phyloP scores from a whole-genome alignment of 1,284 basidiomycete species.

The Peniophora sp. region DNA sequence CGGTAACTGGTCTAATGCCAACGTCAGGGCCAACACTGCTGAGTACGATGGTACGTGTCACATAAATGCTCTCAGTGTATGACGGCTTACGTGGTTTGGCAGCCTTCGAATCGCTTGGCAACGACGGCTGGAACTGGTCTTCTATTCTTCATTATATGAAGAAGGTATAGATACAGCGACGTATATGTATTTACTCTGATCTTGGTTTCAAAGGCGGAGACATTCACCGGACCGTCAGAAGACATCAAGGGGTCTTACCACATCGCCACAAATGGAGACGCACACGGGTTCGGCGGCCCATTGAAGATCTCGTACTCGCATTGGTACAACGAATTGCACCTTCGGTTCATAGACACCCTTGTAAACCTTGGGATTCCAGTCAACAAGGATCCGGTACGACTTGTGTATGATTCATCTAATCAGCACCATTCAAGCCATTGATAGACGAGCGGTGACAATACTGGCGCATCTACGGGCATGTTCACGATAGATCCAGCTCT shows the following conservation, averaged over 20 bases:
- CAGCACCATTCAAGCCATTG: no score
- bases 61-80: background rate
- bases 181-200: background rate
- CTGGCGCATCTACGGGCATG: background rate
- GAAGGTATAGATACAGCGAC: constrained; percentile 1
- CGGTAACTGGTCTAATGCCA: background rate
- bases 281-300: constrained; percentile 4
- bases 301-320: constrained; percentile 1
- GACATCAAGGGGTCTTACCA: constrained; percentile 1
- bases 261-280: background rate
- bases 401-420: background rate
- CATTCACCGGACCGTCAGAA: background rate
- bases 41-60: background rate
- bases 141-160: constrained; percentile 5
- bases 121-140: constrained; percentile 10
- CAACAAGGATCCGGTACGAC: constrained; percentile 1
- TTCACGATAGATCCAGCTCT: constrained; percentile 3
- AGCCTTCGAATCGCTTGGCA: constrained; percentile 9
- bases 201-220: background rate
- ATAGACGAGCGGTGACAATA: background rate
- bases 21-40: no score
- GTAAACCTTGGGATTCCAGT: constrained; percentile 1
- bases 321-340: constrained; percentile 1
- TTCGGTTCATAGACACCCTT: background rate
- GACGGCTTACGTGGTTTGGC: background rate